phyloP scores from a whole-genome alignment of 306 rosid genomes.

The Lathyrus tuberosus region DNA sequence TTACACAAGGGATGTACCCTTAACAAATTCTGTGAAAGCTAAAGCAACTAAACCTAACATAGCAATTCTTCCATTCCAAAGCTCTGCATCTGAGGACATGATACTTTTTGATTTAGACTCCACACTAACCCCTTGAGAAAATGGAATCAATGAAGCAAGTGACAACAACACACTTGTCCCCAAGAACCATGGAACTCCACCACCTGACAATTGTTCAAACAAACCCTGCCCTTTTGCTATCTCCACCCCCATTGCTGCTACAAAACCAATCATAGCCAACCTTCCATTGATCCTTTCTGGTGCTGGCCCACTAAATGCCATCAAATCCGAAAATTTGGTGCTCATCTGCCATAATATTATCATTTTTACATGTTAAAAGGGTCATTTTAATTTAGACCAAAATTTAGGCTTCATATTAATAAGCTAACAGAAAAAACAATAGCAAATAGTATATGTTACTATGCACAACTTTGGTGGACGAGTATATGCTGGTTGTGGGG shows the following conservation, averaged over 20 bases:
- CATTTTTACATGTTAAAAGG: neutral
- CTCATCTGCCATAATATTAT: constrained; percentile 45
- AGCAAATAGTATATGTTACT: neutral
- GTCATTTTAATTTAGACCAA: neutral
- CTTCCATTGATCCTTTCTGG: constrained; percentile 96
- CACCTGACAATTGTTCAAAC: constrained; percentile 62
- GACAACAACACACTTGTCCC: constrained; percentile 47
- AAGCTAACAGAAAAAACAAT: neutral
- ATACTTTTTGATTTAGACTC: too few species aligned
- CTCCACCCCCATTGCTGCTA: constrained; percentile 72
- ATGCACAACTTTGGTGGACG: constrained; percentile 22
- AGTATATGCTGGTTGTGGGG: neutral
- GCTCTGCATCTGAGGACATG: too few species aligned
- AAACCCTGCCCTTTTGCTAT: constrained; percentile 66
- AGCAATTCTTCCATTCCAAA: too few species aligned
- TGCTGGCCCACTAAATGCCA: constrained; percentile 81
- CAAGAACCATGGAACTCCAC: constrained; percentile 73
- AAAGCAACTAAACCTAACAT: too few species aligned
- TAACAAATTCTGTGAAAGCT: too few species aligned
- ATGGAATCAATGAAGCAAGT: too few species aligned
- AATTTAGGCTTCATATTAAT: neutral
- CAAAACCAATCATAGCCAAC: constrained; percentile 87
- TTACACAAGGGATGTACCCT: too few species aligned
- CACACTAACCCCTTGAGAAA: too few species aligned
- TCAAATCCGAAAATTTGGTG: constrained; percentile 59